phyloP scores from a whole-genome alignment of 1,284 basidiomycete genomes.

The Peniophora sp. region DNA sequence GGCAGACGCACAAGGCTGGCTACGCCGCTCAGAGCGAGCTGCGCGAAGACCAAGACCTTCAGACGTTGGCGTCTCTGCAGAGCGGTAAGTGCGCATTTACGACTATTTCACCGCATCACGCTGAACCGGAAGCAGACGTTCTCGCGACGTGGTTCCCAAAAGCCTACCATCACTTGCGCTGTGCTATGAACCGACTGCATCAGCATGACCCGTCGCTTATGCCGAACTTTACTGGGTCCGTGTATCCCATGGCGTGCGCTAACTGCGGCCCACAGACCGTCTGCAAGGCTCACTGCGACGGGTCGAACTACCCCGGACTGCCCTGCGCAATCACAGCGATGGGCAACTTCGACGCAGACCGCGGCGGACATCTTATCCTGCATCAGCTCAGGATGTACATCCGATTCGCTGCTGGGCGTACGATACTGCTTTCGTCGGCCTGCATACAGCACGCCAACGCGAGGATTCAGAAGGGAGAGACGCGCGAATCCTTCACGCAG shows the following conservation, averaged over 20 bases:
- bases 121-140: background rate
- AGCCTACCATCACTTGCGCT: background rate
- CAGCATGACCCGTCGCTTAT: background rate
- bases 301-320: background rate
- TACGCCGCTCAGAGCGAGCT: background rate
- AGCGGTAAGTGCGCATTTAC: background rate
- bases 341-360: constrained; percentile 3
- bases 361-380: constrained; percentile 3
- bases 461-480: background rate
- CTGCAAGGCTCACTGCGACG: constrained; percentile 2
- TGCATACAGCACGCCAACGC: constrained; percentile 2
- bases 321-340: constrained; percentile 3
- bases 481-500: constrained; percentile 3
- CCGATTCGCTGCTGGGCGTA: background rate
- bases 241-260: constrained; percentile 1
- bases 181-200: background rate
- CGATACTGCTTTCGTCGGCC: constrained; percentile 1
- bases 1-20: background rate
- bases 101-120: no score
- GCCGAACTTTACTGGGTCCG: background rate
- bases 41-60: background rate
- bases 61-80: constrained; percentile 1
- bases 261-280: constrained; percentile 4
- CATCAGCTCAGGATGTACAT: constrained; percentile 1
- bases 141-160: background rate